Evolutionary conservation across 2,329 filamentous ascomycete genomes (phyloP).

Genomic region (Fusarium dlaminii): DNA sequence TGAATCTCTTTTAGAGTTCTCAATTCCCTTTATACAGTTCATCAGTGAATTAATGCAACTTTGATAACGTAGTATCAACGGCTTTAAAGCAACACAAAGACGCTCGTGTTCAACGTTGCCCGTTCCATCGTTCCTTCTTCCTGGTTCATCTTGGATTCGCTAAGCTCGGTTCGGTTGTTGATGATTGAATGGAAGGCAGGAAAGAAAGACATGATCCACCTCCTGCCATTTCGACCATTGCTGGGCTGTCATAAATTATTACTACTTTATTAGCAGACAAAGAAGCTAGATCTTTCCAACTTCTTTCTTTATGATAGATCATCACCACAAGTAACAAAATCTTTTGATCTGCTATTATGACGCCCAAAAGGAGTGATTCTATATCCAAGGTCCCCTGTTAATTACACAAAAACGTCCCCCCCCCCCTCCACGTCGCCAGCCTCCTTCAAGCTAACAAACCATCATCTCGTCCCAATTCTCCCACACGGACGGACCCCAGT

Average conservation of each 20-base stretch:
- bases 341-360: neutral
- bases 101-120: slow-evolving; percentile 8
- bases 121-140: slow-evolving; percentile 18
- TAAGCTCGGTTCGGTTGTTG: slow-evolving; percentile 17
- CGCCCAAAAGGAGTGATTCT: neutral
- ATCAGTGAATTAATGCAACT: neutral
- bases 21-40: neutral
- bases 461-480: slow-evolving; percentile 28
- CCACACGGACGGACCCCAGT: slow-evolving; percentile 27
- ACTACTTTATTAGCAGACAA: neutral
- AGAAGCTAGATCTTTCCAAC: neutral
- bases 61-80: neutral
- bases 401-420: slow-evolving; percentile 29
- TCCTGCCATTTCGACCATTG: slow-evolving; percentile 1
- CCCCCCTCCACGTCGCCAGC: slow-evolving; percentile 10
- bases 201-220: slow-evolving; percentile 20
- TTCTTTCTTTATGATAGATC: neutral
- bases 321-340: neutral
- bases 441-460: slow-evolving; percentile 33
- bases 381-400: slow-evolving; percentile 13
- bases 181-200: slow-evolving; percentile 9
- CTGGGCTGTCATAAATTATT: neutral
- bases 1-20: neutral
- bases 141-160: slow-evolving; percentile 21
- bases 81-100: neutral